Evolutionary conservation across 2,329 filamentous ascomycete species (phyloP).

Genomic region (Cadophora malorum): DNA sequence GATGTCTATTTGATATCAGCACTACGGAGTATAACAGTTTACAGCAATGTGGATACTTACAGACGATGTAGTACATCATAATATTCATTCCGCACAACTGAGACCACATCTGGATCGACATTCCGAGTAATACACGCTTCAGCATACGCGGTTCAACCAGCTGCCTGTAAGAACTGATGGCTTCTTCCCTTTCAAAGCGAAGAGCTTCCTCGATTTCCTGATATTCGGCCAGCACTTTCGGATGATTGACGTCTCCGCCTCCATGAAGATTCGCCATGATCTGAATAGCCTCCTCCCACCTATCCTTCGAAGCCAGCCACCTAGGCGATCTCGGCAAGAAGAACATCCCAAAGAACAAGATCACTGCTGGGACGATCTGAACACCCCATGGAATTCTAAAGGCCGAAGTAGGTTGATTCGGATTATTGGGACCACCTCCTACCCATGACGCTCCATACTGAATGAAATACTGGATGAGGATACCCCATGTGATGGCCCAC

Average conservation of each 20-base stretch:
- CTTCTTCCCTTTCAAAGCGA: conserved; percentile 74
- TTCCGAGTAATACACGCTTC: conserved; percentile 72
- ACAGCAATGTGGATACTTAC: too few species aligned
- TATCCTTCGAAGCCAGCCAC: conserved; percentile 72
- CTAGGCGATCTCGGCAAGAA: conserved; percentile 71
- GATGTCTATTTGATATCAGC: too few species aligned
- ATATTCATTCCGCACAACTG: conserved; percentile 79
- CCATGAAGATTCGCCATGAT: conserved; percentile 66
- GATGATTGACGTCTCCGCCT: conserved; percentile 59
- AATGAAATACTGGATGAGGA: conserved; percentile 71
- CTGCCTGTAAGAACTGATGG: conserved; percentile 73
- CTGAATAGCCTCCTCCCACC: conserved; percentile 68
- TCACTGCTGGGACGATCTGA: conserved; percentile 60
- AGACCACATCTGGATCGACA: conserved; percentile 79
- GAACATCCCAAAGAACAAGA: conserved; percentile 61
- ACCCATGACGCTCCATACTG: conserved; percentile 67
- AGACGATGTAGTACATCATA: conserved; percentile 75
- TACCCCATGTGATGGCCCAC: conserved; percentile 75
- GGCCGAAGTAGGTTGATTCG: conserved; percentile 56
- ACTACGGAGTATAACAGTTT: too few species aligned
- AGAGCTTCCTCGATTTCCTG: conserved; percentile 74
- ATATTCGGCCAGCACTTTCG: conserved; percentile 68
- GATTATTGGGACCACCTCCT: conserved; percentile 57
- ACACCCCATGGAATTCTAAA: conserved; percentile 69
- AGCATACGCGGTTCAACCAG: conserved; percentile 75